Conservation (phyloP, 768 basidiomycete genomes). For the Auricularia sp. region DNA sequence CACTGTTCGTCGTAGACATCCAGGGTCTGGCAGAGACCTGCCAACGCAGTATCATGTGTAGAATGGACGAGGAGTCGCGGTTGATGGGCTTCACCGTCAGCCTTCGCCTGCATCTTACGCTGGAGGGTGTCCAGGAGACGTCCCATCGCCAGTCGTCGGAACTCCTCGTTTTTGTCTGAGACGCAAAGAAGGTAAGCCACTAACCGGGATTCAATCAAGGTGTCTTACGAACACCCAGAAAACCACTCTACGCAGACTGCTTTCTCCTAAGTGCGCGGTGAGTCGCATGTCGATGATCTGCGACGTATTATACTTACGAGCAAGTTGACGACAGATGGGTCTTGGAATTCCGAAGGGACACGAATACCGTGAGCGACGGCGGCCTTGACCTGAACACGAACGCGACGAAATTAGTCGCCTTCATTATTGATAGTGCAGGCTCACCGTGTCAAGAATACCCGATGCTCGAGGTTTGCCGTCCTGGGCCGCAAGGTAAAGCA, state of each 20-base stretch:
- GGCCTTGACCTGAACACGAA: constrained; percentile 42
- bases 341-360: constrained; percentile 63
- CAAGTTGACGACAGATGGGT: constrained; percentile 43
- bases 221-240: constrained; percentile 29
- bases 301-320: constrained; percentile 33
- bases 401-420: too few relatives aligned
- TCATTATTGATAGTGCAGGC: not conserved
- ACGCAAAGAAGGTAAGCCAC: not conserved
- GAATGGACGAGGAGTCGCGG: constrained; percentile 48
- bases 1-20: constrained; percentile 66
- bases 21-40: constrained; percentile 50
- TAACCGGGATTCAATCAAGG: not conserved
- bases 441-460: constrained; percentile 63
- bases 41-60: constrained; percentile 65
- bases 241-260: constrained; percentile 78
- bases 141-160: constrained; percentile 68
- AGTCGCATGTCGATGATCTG: not conserved
- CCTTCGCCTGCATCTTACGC: constrained; percentile 52
- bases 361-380: constrained; percentile 60
- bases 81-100: constrained; percentile 34
- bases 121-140: constrained; percentile 55
- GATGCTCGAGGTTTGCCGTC: constrained; percentile 69
- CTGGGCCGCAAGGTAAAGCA: constrained; percentile 3
- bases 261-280: constrained; percentile 36
- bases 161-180: constrained; percentile 63